Percentiles rank a stretch among this genome's conserved stretches.
Evolutionary conservation across 2,329 filamentous ascomycete species (phyloP).

Genomic region (Trichoderma koningii): DNA sequence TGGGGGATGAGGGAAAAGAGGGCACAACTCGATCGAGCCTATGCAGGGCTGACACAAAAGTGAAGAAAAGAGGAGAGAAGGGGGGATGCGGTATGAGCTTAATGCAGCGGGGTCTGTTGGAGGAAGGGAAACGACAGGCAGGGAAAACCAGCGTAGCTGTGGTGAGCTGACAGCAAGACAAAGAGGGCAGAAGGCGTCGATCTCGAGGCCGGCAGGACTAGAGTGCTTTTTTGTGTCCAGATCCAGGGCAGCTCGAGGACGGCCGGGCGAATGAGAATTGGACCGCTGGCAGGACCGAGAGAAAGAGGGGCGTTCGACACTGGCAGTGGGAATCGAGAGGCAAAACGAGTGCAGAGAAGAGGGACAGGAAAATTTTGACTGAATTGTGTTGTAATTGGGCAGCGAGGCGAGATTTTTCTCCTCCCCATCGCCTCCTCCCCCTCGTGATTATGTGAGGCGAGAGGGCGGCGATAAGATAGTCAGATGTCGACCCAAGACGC

Average conservation of each 20-base stretch:
- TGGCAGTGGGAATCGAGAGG: constrained; percentile 1
- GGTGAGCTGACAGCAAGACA: constrained; percentile 17
- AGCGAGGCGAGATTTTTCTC: constrained; percentile 13
- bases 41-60: constrained; percentile 22
- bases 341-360: constrained; percentile 18
- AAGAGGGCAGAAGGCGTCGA: constrained; percentile 16
- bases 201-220: constrained; percentile 19
- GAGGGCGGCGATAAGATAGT: constrained; percentile 20
- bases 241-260: background rate
- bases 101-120: constrained; percentile 1
- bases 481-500: constrained; percentile 11
- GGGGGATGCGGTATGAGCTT: background rate
- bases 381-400: constrained; percentile 24
- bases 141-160: background rate
- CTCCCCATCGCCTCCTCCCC: background rate
- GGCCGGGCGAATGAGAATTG: background rate
- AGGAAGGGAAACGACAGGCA: background rate
- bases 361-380: background rate
- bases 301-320: constrained; percentile 13
- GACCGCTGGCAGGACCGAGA: background rate
- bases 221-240: constrained; percentile 21
- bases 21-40: background rate
- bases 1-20: background rate
- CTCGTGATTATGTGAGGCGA: constrained; percentile 26
- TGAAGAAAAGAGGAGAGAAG: constrained; percentile 4